Base-by-base conservation (phyloP, 495 filamentous ascomycete species). In the Apodospora peruviana region DNA sequence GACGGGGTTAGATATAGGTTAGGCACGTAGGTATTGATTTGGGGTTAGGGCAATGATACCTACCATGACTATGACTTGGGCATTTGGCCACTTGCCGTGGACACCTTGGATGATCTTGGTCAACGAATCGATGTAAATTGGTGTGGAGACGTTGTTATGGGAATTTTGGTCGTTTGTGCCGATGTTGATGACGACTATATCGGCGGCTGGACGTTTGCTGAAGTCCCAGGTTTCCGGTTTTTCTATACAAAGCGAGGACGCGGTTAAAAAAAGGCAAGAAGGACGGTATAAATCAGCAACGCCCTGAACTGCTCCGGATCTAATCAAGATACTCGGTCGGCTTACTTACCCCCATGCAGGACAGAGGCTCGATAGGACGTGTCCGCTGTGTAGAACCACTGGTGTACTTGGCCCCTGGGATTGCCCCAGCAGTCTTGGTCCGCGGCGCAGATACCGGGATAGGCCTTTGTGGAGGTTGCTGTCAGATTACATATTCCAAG, bases 301-400 rank as follows among this genome's bases (percentile, higher is more conserved):
- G n/a, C n/a, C n/a, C n/a, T n/a, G n/a, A n/a, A n/a, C n/a, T n/a
- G n/a, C n/a, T n/a, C n/a, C n/a, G n/a, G n/a, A n/a, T n/a, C n/a
- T n/a, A n/a, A n/a, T n/a, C n/a, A n/a, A n/a, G n/a, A n/a, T n/a
- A n/a, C n/a, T n/a, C n/a, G n/a, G n/a, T n/a, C n/a, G n/a, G 3
- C 4, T 9, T 18, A 16, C 56, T 39, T 59, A 68, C 74, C 69
- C 48, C 76, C 79, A 53, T 75, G 79, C 10, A 78, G 71, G 16
- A 67, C 53, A 5, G 53, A 48, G 0, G 78, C 78, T 17, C 83
- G 73, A 29, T 60, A 65, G 40, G 73, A 75, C 1, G 76, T 79
- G 54, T 86, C 83, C 0, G 78, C 78, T 1, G 82, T 79, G 21
- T 77, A 80, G 53, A 81, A 80, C 82, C 82, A 87, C 64, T 85